Evolutionary conservation across 2,329 filamentous ascomycete species (phyloP).

Genomic region (Trichoderma sp.): DNA sequence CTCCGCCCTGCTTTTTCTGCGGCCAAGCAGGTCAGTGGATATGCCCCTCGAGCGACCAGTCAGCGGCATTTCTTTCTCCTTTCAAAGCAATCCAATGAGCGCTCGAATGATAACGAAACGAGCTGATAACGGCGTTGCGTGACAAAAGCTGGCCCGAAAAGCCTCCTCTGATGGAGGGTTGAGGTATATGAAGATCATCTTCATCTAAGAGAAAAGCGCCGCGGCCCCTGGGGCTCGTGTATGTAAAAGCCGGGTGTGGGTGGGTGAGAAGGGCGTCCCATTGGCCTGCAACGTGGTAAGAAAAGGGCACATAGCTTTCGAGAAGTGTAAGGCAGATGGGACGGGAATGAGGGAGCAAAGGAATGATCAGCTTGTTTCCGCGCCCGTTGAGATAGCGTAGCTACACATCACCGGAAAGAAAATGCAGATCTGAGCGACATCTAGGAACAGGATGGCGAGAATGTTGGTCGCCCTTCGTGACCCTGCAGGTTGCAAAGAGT

Average conservation of each 20-base stretch:
- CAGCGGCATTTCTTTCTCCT: constrained; percentile 15
- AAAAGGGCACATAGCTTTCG: background rate
- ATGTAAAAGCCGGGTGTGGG: background rate
- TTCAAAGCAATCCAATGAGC: background rate
- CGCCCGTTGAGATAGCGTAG: background rate
- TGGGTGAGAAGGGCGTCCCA: constrained; percentile 6
- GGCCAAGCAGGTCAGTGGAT: background rate
- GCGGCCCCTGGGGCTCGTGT: constrained; percentile 10
- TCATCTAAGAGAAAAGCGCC: background rate
- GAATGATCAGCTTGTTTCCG: constrained; percentile 1
- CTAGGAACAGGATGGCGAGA: constrained; percentile 3
- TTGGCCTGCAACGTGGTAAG: background rate
- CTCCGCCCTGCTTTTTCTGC: background rate
- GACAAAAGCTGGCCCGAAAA: background rate
- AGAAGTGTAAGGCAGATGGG: background rate
- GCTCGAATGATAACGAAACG: background rate
- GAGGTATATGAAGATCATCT: constrained; percentile 11
- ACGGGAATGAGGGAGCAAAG: background rate
- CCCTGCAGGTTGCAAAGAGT: background rate
- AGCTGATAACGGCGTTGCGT: constrained; percentile 16
- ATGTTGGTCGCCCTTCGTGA: too few species aligned
- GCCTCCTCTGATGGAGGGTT: background rate
- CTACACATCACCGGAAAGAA: constrained; percentile 7
- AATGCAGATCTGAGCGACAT: constrained; percentile 7
- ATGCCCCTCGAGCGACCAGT: background rate